A percentile compares a stretch with the other conserved stretches of the same genome.
Conservation (phyloP, 257 asterid species). For the Echites panduratus region DNA sequence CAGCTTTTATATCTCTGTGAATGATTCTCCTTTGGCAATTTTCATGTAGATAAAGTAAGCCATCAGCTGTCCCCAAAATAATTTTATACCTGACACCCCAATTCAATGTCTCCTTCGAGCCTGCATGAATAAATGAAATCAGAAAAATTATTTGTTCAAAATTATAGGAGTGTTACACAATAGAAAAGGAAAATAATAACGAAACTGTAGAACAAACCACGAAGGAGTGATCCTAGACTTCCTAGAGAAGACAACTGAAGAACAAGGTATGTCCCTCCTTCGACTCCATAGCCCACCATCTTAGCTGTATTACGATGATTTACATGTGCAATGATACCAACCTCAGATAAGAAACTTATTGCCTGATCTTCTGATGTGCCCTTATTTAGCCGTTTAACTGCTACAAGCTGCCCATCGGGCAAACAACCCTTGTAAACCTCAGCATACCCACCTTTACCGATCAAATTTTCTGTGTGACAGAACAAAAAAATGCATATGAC, state of each 20-base stretch:
- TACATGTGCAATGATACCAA: constrained; percentile 69
- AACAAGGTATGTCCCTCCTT: constrained; percentile 58
- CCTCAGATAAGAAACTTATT: constrained; percentile 45
- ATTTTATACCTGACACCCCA: constrained; percentile 62
- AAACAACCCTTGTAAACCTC: constrained; percentile 64
- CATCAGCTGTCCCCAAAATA: constrained; percentile 59
- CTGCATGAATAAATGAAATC: constrained; percentile 22
- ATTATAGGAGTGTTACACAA: neutral
- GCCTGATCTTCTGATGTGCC: constrained; percentile 40
- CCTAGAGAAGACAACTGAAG: constrained; percentile 58
- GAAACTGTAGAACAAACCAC: constrained; percentile 28
- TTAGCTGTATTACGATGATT: constrained; percentile 66
- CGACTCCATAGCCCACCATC: constrained; percentile 72
- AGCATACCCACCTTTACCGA: constrained; percentile 69
- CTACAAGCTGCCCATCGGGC: constrained; percentile 48
- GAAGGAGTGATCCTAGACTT: constrained; percentile 60
- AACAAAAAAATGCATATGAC: neutral
- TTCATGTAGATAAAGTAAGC: constrained; percentile 58
- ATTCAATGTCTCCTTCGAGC: constrained; percentile 31
- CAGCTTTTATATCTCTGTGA: constrained; percentile 66
- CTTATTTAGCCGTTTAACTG: constrained; percentile 48
- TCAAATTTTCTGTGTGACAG: constrained; percentile 43
- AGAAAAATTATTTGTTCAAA: constrained; percentile 1
- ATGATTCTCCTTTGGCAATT: constrained; percentile 51
- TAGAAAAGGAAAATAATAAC: neutral